Conservation (phyloP, 441 rosid species). For the Theobroma grandiflorum region DNA sequence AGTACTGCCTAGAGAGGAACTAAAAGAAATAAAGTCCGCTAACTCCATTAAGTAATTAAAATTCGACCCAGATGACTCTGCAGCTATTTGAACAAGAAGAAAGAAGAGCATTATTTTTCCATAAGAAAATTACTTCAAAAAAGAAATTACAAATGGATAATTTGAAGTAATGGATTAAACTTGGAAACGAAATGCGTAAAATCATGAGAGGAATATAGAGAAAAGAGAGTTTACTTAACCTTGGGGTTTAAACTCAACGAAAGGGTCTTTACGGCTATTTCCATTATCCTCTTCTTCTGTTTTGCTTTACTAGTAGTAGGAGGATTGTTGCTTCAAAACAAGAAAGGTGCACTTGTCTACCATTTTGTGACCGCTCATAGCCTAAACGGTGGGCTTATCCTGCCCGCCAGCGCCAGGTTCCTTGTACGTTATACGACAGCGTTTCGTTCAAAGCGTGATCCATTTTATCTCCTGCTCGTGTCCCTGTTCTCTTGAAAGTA, state of each 20-base stretch:
- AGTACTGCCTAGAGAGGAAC: not conserved
- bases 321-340: too few relatives aligned
- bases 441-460: too few relatives aligned
- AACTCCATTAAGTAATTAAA: not conserved
- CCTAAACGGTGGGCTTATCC: too few relatives aligned
- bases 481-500: not conserved
- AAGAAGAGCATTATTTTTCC: not conserved
- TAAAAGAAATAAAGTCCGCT: not conserved
- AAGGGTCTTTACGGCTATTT: conserved; percentile 42
- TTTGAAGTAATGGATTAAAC: not conserved
- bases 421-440: too few relatives aligned
- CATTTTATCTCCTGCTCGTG: not conserved
- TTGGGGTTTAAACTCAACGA: conserved; percentile 40
- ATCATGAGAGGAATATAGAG: not conserved
- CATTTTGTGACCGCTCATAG: too few relatives aligned
- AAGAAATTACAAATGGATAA: not conserved
- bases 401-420: too few relatives aligned
- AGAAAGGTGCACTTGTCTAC: too few relatives aligned
- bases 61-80: not conserved
- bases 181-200: not conserved
- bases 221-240: conserved; percentile 25
- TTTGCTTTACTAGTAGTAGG: not conserved
- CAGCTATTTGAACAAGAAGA: not conserved
- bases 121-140: not conserved
- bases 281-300: conserved; percentile 36